These are phyloP conservation scores for Hypoxylon sp. DNA, from an alignment of 2,329 filamentous ascomycete genomes.

Conservation along the genomic window DNA sequence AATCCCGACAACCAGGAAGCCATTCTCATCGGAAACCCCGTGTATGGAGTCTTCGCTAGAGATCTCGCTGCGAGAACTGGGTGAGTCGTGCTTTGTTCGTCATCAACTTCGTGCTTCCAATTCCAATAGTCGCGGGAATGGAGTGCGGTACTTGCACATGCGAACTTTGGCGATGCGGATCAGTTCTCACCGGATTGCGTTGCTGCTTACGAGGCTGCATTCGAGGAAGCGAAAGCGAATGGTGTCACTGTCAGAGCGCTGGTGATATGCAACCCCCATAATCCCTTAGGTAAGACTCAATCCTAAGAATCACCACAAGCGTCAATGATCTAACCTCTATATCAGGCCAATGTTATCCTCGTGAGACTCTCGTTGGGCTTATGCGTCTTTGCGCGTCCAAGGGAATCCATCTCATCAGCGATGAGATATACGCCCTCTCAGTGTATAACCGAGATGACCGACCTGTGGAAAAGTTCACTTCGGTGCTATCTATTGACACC, in stretches of 20 bases:
- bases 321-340: background rate
- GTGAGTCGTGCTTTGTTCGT: conserved; percentile 19
- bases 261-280: conserved; percentile 39
- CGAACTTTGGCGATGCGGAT: conserved; percentile 35
- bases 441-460: conserved; percentile 22
- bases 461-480: conserved; percentile 29
- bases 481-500: conserved; percentile 28
- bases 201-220: conserved; percentile 33
- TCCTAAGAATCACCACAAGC: too few species aligned
- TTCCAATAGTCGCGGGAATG: background rate
- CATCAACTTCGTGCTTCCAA: background rate
- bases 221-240: conserved; percentile 32
- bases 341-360: conserved; percentile 35
- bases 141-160: conserved; percentile 31
- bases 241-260: conserved; percentile 32
- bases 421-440: conserved; percentile 40
- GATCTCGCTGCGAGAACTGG: conserved; percentile 39
- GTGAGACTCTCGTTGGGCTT: conserved; percentile 34
- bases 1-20: conserved; percentile 25
- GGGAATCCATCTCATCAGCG: conserved; percentile 39
- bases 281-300: conserved; percentile 33
- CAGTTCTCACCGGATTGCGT: conserved; percentile 37
- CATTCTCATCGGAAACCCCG: conserved; percentile 33
- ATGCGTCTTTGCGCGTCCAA: conserved; percentile 37
- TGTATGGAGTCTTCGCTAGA: conserved; percentile 37